Base-by-base conservation (phyloP, 257 asterid species). In the Fraxinus excelsior region DNA sequence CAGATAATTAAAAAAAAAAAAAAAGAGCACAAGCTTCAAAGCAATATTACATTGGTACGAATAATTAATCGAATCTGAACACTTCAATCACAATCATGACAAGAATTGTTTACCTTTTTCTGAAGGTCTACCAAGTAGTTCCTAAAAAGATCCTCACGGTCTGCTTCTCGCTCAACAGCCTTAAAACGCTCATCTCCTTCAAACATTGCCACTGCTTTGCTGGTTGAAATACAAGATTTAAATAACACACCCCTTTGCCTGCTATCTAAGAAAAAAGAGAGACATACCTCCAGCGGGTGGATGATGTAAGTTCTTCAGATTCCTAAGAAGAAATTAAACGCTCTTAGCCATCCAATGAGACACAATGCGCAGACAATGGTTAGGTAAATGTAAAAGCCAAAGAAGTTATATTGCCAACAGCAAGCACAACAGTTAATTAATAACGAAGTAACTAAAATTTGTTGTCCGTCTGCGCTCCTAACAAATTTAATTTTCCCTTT, bases 111-210 rank as follows among this genome's bases (percentile, higher is more conserved):
- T 51, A 93, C 99, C 97, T 90, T 95, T 84, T 95, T 93, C 84
- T 90, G 97, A 77, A 95, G 96, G 90, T 95, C 99, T 78, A 90
- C 93, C 88, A 88, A 87, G 80, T 95, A 91, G 87, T 26, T 91
- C 85, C 97, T 91, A 73, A 93, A 95, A 80, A 95, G 93, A 86
- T 95, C 97, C 88, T 93, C 98, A 13, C 99, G 99, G 65, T 93
- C 99, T 66, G 88, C 86, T 83, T 89, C 99, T 80, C 83, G 90
- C 83, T 93, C 98, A 76, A 95, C 97, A 78, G 98, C 94, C 86
- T 95, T 93, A 85, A 95, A 95, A 76, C 98, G 94, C 77, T 87
- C 87, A 90, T 95, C 99, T 70, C 90, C 98, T 81, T 90, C 99
- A 84, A 95, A 91, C 96, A 93, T 91, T 62, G 89, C 78, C 67